A percentile compares a stretch with the other conserved stretches of the same genome.
phyloP scores from a whole-genome alignment of 129 eudicot genomes.

The Centrapalus pauciflorus region DNA sequence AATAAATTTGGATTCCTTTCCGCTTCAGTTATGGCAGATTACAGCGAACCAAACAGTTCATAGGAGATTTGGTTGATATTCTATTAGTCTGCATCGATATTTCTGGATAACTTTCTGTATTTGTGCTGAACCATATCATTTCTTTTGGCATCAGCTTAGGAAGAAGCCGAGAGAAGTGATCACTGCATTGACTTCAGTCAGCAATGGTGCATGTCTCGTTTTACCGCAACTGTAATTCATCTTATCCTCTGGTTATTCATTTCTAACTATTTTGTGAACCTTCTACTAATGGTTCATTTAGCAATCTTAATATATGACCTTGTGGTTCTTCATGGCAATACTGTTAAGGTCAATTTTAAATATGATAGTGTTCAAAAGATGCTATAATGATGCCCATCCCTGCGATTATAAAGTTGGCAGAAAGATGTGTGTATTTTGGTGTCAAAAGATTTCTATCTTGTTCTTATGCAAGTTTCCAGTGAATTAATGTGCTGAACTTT shows the following conservation, averaged over 20 bases:
- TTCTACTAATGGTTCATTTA: too few species aligned
- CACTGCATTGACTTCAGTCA: neutral
- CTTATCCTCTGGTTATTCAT: neutral
- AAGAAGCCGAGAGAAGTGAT: neutral
- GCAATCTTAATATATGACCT: too few species aligned
- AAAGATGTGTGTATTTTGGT: neutral
- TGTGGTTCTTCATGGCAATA: too few species aligned
- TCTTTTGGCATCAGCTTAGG: neutral
- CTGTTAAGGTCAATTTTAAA: too few species aligned
- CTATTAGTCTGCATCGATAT: too few species aligned
- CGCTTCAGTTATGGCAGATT: too few species aligned
- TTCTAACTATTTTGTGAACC: too few species aligned
- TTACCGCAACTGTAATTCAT: constrained; percentile 32
- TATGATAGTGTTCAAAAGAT: too few species aligned
- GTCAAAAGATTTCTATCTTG: neutral
- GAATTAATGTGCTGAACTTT: neutral
- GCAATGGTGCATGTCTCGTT: constrained; percentile 23
- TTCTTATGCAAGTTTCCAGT: neutral
- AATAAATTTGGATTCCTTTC: too few species aligned
- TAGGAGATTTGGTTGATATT: too few species aligned
- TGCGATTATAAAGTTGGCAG: neutral
- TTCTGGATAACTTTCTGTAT: too few species aligned
- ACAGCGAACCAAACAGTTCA: too few species aligned
- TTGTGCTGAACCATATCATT: neutral
- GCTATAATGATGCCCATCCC: neutral